Conservation (phyloP, 2,329 filamentous ascomycete species). For the Dactylellina haptotyla region DNA sequence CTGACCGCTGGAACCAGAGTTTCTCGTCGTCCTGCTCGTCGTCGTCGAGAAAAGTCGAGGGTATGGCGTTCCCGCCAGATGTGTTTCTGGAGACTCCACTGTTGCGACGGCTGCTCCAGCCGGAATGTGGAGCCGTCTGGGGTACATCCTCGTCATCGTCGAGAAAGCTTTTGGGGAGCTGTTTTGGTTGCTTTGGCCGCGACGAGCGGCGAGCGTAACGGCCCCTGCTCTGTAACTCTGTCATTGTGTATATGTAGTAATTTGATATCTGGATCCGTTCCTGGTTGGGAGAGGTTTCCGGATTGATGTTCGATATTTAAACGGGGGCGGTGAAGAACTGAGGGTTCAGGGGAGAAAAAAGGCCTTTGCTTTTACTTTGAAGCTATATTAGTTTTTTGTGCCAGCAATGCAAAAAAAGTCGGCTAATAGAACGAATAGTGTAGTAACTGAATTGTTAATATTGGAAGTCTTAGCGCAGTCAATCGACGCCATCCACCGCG, state of each 20-base stretch:
- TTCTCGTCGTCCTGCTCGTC: constrained; percentile 40
- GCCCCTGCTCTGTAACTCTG: constrained; percentile 27
- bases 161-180: constrained; percentile 47
- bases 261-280: too few species aligned
- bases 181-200: constrained; percentile 41
- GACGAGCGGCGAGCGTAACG: constrained; percentile 38
- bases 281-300: background rate
- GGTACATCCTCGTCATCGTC: constrained; percentile 48
- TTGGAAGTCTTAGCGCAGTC: too few species aligned
- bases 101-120: constrained; percentile 22
- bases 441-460: too few species aligned
- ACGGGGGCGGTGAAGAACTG: background rate
- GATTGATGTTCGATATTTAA: background rate
- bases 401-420: too few species aligned
- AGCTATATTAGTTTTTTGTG: too few species aligned
- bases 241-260: background rate
- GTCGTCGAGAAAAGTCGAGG: constrained; percentile 48
- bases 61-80: constrained; percentile 17
- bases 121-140: constrained; percentile 7
- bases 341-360: too few species aligned
- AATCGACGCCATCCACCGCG: background rate
- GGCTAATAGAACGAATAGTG: too few species aligned
- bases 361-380: too few species aligned
- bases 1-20: constrained; percentile 33
- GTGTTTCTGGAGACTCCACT: constrained; percentile 19